Evolutionary conservation across 225 moss, liverwort and hornwort species (phyloP), one percentile per base, ranked within the genome.

Genomic region (Physcomitrium patens): DNA sequence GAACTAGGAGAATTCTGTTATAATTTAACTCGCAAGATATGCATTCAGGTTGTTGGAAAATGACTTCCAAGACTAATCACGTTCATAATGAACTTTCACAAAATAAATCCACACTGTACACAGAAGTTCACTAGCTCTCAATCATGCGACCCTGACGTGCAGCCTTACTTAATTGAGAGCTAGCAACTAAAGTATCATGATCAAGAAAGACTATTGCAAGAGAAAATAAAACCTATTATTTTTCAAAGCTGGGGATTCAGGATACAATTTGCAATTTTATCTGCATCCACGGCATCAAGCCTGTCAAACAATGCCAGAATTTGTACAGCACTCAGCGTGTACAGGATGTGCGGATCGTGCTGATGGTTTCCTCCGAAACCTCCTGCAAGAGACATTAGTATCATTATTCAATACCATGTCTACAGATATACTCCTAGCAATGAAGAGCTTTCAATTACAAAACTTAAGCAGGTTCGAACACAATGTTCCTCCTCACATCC

Each of bases 311-410:
- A 50, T 5, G 82, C 82, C 69, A 85, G 58, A 44, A 85, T 86
- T 44, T 91, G 93, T 70, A 96, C 89, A 62, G 93, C 93, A 68
- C 75, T 91, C 50, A 88, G 75, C 48, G 90, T 93, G 81, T 92
- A 90, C 71, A 93, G 62, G 71, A 96, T 68, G 67, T 96, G 95
- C 60, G 93, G 91, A 60, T 95, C 93, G 74, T 93, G 95, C 48
- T 89, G 86, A 22, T 91, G 77, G 55, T 96, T 93, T 42, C 93
- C 93, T 54, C 91, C 88, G 74, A 93, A 96, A 13, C 95, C 95
- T 53, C 91, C 94, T 92, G 81, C 56, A 47, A 28, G 48, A 53
- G 42, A 80, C 71, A 79, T 12, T 49, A 47, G 12, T 67, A 52
- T 10, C 23, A 31, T 31, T 56, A 0, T 20, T 27, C 55, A 65